Conservation (phyloP, 768 basidiomycete genomes). For the Russula sp. region DNA sequence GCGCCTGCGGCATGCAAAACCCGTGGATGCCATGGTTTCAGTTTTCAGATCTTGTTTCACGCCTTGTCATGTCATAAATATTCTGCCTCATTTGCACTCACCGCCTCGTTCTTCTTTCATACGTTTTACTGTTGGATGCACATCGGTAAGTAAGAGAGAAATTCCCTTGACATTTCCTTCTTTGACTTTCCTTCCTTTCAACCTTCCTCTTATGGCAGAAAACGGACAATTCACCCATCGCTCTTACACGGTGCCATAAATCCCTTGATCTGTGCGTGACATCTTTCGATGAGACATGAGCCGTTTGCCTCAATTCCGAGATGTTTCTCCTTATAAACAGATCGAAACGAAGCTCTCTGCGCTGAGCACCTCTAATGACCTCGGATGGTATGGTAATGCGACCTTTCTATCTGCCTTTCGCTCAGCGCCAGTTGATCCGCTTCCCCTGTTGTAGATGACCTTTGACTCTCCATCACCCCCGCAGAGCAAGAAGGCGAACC, state of each 20-base stretch:
- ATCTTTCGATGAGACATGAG: constrained; percentile 19
- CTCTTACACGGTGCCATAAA: constrained; percentile 23
- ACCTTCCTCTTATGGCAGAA: constrained; percentile 22
- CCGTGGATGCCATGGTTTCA: constrained; percentile 22
- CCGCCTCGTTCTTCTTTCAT: constrained; percentile 20
- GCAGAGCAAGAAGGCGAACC: constrained; percentile 18
- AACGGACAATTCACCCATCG: constrained; percentile 19
- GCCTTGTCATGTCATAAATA: constrained; percentile 23
- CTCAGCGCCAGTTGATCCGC: background rate
- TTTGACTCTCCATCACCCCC: constrained; percentile 23
- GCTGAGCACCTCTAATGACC: constrained; percentile 14
- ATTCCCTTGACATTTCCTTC: constrained; percentile 25
- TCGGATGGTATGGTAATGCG: constrained; percentile 14
- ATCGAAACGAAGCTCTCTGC: constrained; percentile 11
- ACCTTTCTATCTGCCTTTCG: background rate
- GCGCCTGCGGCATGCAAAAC: constrained; percentile 15
- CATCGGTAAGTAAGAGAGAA: constrained; percentile 19
- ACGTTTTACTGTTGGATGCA: constrained; percentile 18
- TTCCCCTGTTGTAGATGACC: constrained; percentile 19
- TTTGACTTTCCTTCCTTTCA: constrained; percentile 22
- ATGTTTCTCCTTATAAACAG: constrained; percentile 20
- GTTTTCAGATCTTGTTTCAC: constrained; percentile 20
- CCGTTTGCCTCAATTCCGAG: constrained; percentile 20
- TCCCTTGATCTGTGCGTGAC: constrained; percentile 23
- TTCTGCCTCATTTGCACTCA: constrained; percentile 21